Evolutionary conservation across 2,329 filamentous ascomycete species (phyloP), one percentile per base, ranked within the genome.

Genomic region (Pseudohalonectria lignicola): DNA sequence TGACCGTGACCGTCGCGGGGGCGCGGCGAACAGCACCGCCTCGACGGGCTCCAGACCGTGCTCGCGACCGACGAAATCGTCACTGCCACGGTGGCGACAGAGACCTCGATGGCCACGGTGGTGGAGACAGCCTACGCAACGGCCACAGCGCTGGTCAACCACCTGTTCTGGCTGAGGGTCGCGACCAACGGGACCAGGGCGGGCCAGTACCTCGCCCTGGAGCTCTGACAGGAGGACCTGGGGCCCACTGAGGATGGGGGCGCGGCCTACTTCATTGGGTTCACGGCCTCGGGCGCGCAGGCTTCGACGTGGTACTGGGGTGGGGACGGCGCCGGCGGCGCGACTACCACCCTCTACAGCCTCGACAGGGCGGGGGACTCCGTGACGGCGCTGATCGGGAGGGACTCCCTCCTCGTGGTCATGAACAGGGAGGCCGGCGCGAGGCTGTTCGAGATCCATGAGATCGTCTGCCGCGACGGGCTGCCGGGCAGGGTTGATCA

Each of bases 361-460:
- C 10, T 29, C 23, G 34, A 29, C 25, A n/a, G 9, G 16, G 7
- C 23, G 4, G 34, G 15, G 13, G 20, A 12, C 25, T n/a, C 26
- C 11, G 34, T 36, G 10, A 18, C 34, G n/a, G 18, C 34, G 21
- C 23, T 36, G n/a, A 31, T 31, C 8, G 34, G 25, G 23, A 25
- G 19, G 34, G 26, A 36, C 34, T 36, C 34, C 23, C 23, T 23
- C 11, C 23, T 36, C 9, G 34, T 26, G 15, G 25, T 36, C 34
- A 26, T 26, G 21, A 17, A 23, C 15, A 23, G 23, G 5, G 17
- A 26, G 15, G 25, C 21, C 34, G 16, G 21, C 5, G 34, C 34
- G 8, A 13, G 23, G 23, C 23, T 20, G 12, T 5, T 36, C 16
- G 21, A 23, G 10, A 17, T 26, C 5, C 18, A 36, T 26, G 21